Base-by-base conservation (phyloP, 345 rosid genomes). In the Dimocarpus longan region DNA sequence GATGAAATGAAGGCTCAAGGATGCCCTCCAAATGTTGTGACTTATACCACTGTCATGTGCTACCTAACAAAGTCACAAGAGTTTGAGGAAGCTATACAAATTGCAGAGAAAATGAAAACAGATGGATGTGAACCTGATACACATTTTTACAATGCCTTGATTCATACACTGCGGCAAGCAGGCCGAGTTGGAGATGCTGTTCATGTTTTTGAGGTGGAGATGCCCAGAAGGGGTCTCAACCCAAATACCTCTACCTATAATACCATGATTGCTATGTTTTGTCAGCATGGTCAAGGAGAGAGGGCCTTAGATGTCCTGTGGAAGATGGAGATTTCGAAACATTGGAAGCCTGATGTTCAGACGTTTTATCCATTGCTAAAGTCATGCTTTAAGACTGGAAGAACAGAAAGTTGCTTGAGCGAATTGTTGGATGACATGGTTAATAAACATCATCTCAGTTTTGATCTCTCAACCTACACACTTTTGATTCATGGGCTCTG, bases 401-500 rank as follows among this genome's bases (percentile, higher is more conserved):
- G 81, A 71, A 83, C 87, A 2, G 92, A 90, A 59, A 18, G 62
- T 26, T 84, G 82, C 79, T 88, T 93, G 81, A 85, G 85, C 79
- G 85, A 70, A 8, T 73, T 95, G 74, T 79, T 92, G 87, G 84
- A 87, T 70, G 95, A 90, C 76, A 89, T 90, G 93, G 91, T 87
- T 73, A 89, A 87, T 52, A 93, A 89, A 80, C 90, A 93, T 80
- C 90, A 91, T 64, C 90, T 92, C n/a, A 93, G 97, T 78, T 86
- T 92, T 66, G 98, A 95, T 84, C 60, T 85, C 60, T 88, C 95
- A 18, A 82, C 91, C 18, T 92, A 93, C 83, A 81, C 90, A 3
- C 93, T 95, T 75, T 62, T 93, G 76, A 89, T 95, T 82, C 99
- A 95, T 74, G 92, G 97, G 64, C 85, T 93, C 8, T 91, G 93